Evolutionary conservation across 192 early-diverging fungal species (phyloP).

Genomic region (Coemansia sp.): DNA sequence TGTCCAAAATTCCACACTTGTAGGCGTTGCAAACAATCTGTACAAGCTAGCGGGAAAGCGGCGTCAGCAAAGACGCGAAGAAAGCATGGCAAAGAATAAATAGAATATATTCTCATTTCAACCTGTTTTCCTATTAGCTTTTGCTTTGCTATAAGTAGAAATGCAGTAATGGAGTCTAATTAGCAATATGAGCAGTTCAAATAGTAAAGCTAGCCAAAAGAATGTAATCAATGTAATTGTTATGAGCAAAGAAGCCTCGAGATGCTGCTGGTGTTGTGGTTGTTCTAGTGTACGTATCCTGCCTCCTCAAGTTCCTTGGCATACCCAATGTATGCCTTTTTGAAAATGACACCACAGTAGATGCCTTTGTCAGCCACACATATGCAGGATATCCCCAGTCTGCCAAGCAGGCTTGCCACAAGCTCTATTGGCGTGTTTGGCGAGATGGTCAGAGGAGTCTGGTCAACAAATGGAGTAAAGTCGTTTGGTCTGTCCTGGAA

Average conservation of each 20-base stretch:
- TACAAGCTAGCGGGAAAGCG: slow-evolving; percentile 45
- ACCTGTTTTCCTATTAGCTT: no score
- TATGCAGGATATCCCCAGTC: slow-evolving; percentile 78
- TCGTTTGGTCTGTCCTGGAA: slow-evolving; percentile 47
- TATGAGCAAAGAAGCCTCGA: not conserved
- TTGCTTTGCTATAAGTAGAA: no score
- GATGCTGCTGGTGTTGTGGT: not conserved
- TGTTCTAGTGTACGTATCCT: slow-evolving; percentile 36
- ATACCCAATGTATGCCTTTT: slow-evolving; percentile 78
- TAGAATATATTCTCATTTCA: not conserved
- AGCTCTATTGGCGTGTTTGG: slow-evolving; percentile 79
- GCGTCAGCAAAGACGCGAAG: slow-evolving; percentile 4
- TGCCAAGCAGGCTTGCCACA: slow-evolving; percentile 81
- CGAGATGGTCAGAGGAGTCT: slow-evolving; percentile 78
- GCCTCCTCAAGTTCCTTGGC: slow-evolving; percentile 70
- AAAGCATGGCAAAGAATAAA: not conserved
- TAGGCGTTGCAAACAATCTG: slow-evolving; percentile 51
- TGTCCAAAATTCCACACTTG: not conserved
- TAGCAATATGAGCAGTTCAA: not conserved
- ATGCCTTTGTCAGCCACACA: slow-evolving; percentile 77
- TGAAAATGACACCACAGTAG: slow-evolving; percentile 83
- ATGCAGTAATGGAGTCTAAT: no score
- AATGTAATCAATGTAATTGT: not conserved
- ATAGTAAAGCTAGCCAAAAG: not conserved
- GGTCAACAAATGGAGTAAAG: slow-evolving; percentile 52